Evolutionary conservation across 192 early-diverging fungal species (phyloP), one percentile per base, ranked within the genome.

Genomic region (Pilaira anomala): DNA sequence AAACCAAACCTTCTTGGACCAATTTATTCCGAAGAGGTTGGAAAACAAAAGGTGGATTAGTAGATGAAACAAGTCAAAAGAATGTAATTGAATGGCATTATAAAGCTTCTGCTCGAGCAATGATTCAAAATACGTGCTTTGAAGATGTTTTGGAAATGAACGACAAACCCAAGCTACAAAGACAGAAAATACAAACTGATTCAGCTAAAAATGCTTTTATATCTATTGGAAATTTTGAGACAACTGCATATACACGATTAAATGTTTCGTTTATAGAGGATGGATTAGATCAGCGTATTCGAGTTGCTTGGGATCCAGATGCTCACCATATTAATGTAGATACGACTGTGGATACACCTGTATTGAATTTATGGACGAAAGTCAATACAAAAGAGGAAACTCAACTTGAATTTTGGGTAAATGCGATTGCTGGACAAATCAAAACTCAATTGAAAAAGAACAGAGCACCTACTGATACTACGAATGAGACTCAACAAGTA

Each of bases 1-100:
- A 55, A 33, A 18, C n/a, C 14, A 28, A 36, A 8, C 39, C 56
- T n/a, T 40, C 56, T 0, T 58, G 56, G 56, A 58, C 18, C 13
- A 58, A 58, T 25, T 14, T 58, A 3, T 58, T 58, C 19, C 24
- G 56, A 26, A n/a, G 56, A n/a, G 41, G 56, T 42, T 42, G 33
- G 33, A 58, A 33, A 42, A 13, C 33, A 1, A 42, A 42, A n/a
- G 18, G 19, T n/a, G n/a, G n/a, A n/a, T n/a, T n/a, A 8, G 11
- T 33, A 13, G 19, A 22, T 5, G 39, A 42, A 12, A 41, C 21
- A 11, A 14, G 21, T 24, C 13, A 7, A 9, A 58, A 41, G 6
- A 58, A 42, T 12, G 36, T 14, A 0, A 39, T 58, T 11, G 56
- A 58, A 24, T 58, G 56, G 56, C 33, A 58, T 42, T 58, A 58